Evolutionary conservation across 805 yeast species (phyloP), one percentile per base, ranked within the genome.

Genomic region (Kuraishia piskuri): DNA sequence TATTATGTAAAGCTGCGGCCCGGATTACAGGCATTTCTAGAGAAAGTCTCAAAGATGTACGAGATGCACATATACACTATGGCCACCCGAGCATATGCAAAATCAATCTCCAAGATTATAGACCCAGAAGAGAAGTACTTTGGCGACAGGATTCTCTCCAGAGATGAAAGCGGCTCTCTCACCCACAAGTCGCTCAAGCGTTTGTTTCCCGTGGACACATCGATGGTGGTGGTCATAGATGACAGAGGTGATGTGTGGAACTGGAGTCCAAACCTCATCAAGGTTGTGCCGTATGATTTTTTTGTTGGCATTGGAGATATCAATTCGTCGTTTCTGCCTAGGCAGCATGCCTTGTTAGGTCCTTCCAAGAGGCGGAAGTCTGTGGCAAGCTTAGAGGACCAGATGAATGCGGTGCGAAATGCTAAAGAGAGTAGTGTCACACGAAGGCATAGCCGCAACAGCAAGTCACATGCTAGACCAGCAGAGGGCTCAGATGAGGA

Each of bases 171-270:
- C 67, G 98, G 98, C 0, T 87, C 90, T 5, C 69, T 92, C 57
- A 86, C 96, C 2, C 96, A 88, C 59, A 94, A 94, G 64, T 88
- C 92, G 40, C 73, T 94, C 56, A 85, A 87, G 62, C 75, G 98
- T 57, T 74, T 94, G 53, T 94, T 94, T 62, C 99, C 99, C 0
- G 96, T 92, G 2, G 96, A 92, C 59, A 96, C 96, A 22, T 86
- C 96, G 19, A 87, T 94, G 96, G 99, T 94, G 31, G 94, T 88
- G 2, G 85, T 94, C 49, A 94, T 94, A 55, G 99, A 94, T 68
- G 99, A 94, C 67, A 79, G 99, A 65, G 99, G 97, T 2, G 99
- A 94, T 67, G 99, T 94, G 21, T 94, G 99, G 99, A 88, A 88
- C 63, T 94, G 99, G 99, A 88, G 90, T 59, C 83, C 86, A 12